Base-by-base conservation (phyloP, 768 basidiomycete genomes). In the Lactarius akahatsu region DNA sequence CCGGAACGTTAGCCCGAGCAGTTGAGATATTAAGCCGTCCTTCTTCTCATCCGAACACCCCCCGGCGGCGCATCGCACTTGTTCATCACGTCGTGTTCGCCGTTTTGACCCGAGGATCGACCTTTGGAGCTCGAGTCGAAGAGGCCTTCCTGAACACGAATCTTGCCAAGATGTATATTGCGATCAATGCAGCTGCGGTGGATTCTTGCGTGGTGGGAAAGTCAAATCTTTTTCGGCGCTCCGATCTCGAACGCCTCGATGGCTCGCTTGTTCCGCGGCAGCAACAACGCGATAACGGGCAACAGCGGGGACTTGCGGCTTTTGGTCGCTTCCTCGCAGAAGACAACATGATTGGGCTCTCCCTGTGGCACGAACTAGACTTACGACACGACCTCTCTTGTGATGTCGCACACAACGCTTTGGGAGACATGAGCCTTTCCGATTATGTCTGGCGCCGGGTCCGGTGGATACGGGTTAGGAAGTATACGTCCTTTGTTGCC, bases 181-280 rank as follows among this genome's bases (percentile, higher is more conserved):
- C 94, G 11, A 93, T 98, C 74, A 96, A 96, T 77, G 85, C 89
- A 0, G 79, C 91, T 55, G 92, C 91, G 11, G 78, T 95, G 52
- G 96, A 97, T 62, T 96, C 95, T 1, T 99, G 97, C 72, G 94
- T 98, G 4, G 90, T 97, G 65, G 97, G 97, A 69, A 99, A 99
- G 78, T 96, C 94, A 50, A 95, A 94, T 75, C 74, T 99, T 57
- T 98, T 95, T 77, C 88, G 93, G 55, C 90, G 92, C 57, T 92
- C 92, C 34, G 94, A 96, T 76, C 75, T 98, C 58, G 88, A 93
- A 63, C 83, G 83, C 32, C 82, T 94, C 63, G 86, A 88, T 68
- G 90, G 86, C 18, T 84, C 86, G 1, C 75, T 90, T 58, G 83
- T 83, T 68, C 86, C 20, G 72, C 68, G 77, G 41, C 69, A 72